phyloP scores from a whole-genome alignment of 176 grass and related monocot genomes.

The Hordeum marinum region DNA sequence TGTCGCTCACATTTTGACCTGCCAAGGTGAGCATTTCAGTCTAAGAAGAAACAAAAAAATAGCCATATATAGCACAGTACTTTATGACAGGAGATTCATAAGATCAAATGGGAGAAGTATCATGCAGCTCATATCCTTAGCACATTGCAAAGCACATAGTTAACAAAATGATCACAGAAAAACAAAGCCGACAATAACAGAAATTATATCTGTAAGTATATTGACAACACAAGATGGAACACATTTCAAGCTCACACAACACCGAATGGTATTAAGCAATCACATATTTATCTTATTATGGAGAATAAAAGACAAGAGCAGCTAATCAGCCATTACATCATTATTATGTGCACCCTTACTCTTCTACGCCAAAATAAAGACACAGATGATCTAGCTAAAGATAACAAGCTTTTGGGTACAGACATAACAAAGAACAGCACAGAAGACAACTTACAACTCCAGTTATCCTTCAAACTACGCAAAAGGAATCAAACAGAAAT shows the following conservation, averaged over 20 bases:
- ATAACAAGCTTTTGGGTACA: background rate
- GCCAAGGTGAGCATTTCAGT: conserved; percentile 23
- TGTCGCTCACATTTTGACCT: conserved; percentile 18
- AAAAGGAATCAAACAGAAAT: background rate
- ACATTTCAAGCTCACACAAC: no score
- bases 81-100: background rate
- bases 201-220: background rate
- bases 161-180: background rate
- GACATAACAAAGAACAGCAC: background rate
- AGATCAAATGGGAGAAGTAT: background rate
- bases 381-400: background rate
- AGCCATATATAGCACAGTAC: background rate
- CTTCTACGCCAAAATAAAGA: background rate
- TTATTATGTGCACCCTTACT: background rate
- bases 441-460: background rate
- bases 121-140: background rate
- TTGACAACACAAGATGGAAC: background rate
- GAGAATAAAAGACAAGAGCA: background rate
- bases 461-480: background rate
- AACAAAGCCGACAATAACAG: background rate
- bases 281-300: background rate
- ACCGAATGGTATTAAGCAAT: background rate
- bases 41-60: background rate
- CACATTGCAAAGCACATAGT: background rate
- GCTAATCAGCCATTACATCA: background rate